Conservation (phyloP, 192 early-diverging fungal genomes). For the Piromyces finnis region DNA sequence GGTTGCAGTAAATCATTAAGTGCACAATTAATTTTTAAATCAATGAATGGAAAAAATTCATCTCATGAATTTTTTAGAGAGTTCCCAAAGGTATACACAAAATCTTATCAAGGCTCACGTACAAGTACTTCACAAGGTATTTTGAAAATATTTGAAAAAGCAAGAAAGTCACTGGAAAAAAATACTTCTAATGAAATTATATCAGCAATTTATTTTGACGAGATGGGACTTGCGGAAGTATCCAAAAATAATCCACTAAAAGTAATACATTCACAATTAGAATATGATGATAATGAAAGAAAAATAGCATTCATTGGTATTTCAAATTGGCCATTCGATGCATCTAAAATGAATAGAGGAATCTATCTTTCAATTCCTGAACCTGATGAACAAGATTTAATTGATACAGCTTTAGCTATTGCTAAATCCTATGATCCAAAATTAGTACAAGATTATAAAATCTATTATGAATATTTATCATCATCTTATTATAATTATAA, state of each 20-base stretch:
- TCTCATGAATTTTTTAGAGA: neutral
- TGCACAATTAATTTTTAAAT: neutral
- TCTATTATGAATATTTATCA: neutral
- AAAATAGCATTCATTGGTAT: neutral
- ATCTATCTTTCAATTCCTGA: neutral
- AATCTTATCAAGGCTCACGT: neutral
- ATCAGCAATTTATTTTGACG: neutral
- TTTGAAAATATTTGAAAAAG: neutral
- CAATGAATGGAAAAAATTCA: neutral
- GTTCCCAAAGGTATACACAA: neutral
- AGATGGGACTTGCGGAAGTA: neutral
- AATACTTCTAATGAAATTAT: neutral
- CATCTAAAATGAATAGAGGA: neutral
- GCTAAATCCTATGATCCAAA: neutral
- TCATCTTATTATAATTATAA: neutral
- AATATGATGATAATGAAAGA: neutral
- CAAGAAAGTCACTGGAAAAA: neutral
- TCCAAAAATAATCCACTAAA: neutral
- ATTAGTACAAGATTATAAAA: neutral
- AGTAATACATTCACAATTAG: neutral
- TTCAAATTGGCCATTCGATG: neutral
- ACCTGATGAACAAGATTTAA: neutral
- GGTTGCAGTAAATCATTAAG: neutral
- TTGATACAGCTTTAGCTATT: neutral
- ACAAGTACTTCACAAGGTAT: neutral